These are phyloP conservation scores for Phytophthora idaei DNA, from an alignment of 352 stramenopile species.

Conservation along the genomic window DNA sequence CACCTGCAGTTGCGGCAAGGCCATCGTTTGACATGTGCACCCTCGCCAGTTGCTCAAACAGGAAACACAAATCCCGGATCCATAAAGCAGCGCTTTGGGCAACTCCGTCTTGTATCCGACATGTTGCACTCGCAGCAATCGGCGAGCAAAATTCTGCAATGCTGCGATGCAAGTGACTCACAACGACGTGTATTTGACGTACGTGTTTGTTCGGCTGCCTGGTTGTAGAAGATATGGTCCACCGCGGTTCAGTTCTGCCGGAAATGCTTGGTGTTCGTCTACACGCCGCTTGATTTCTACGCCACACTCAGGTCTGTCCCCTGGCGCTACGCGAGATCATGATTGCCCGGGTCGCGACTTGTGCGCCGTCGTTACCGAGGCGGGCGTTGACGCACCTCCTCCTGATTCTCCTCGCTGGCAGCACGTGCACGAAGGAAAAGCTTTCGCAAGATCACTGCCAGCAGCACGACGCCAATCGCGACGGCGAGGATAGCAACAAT, in stretches of 20 bases:
- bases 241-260: background rate
- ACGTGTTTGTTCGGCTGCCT: background rate
- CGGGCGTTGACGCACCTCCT: slow-evolving; percentile 32
- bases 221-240: slow-evolving; percentile 1
- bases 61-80: background rate
- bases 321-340: slow-evolving; percentile 12
- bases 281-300: slow-evolving; percentile 12
- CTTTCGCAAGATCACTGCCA: slow-evolving; percentile 61
- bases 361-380: slow-evolving; percentile 18
- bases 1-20: background rate
- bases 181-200: slow-evolving; percentile 5
- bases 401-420: slow-evolving; percentile 47
- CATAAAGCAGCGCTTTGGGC: background rate
- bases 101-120: background rate
- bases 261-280: slow-evolving; percentile 2
- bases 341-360: background rate
- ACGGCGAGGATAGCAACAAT: slow-evolving; percentile 68
- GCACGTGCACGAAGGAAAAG: slow-evolving; percentile 61
- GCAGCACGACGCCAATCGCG: slow-evolving; percentile 53
- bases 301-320: slow-evolving; percentile 4
- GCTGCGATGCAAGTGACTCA: background rate
- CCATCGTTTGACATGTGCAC: background rate
- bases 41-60: background rate
- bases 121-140: background rate
- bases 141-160: background rate